Evolutionary conservation across 768 basidiomycete genomes (phyloP).

Genomic region (Naganishia antarctica): DNA sequence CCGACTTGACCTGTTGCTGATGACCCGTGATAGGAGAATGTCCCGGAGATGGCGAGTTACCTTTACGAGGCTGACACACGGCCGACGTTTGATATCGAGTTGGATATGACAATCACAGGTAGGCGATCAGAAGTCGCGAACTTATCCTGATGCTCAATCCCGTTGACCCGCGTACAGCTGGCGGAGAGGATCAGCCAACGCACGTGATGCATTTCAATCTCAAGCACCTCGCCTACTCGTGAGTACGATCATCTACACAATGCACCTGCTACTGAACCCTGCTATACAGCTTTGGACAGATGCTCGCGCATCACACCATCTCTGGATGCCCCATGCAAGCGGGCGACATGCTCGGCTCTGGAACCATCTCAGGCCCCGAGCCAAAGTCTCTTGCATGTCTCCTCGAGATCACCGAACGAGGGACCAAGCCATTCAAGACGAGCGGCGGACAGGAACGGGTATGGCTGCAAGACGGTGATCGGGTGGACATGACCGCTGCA

Average conservation of each 20-base stretch:
- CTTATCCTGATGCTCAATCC: not conserved
- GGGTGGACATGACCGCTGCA: conserved; percentile 24
- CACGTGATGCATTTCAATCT: conserved; percentile 19
- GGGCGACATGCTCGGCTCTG: conserved; percentile 36
- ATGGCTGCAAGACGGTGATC: conserved; percentile 32
- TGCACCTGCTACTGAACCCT: not conserved
- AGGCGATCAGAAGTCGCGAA: not conserved
- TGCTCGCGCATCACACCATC: conserved; percentile 33
- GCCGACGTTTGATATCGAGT: conserved; percentile 20
- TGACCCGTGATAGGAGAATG: not conserved
- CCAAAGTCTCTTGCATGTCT: conserved; percentile 23
- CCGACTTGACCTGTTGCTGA: not conserved
- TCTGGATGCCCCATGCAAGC: conserved; percentile 28
- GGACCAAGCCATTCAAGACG: conserved; percentile 25
- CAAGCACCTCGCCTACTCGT: conserved; percentile 30
- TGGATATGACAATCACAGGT: conserved; percentile 16
- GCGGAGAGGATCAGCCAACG: not conserved
- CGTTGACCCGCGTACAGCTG: not conserved
- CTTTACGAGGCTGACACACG: not conserved
- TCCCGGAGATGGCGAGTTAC: conserved; percentile 7
- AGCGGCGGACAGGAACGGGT: conserved; percentile 5
- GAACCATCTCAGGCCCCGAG: conserved; percentile 31
- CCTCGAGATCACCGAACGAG: conserved; percentile 30
- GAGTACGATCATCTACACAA: not conserved
- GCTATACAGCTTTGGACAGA: conserved; percentile 26